Percentiles rank a stretch among this genome's conserved stretches.
Conservation (phyloP, 768 basidiomycete species). For the Lactifluus subvellereus region DNA sequence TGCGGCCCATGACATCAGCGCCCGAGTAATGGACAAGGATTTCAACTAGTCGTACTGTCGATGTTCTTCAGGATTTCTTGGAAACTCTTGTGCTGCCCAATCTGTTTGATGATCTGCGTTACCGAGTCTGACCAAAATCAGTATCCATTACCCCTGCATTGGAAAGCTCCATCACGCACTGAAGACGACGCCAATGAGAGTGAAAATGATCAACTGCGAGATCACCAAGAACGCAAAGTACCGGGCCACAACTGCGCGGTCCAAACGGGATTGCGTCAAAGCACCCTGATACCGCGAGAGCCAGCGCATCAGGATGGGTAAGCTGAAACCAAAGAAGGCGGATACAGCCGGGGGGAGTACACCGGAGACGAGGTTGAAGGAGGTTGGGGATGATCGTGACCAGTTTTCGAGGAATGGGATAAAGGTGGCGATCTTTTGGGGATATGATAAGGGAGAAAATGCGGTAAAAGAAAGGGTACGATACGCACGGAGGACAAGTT, state of each 20-base stretch:
- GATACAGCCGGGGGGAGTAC: slow-evolving; percentile 87
- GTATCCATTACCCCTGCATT: background rate
- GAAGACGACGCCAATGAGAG: slow-evolving; percentile 83
- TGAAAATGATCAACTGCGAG: slow-evolving; percentile 92
- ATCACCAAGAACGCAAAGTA: slow-evolving; percentile 94
- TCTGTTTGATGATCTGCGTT: slow-evolving; percentile 42
- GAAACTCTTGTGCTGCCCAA: slow-evolving; percentile 44
- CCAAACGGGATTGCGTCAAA: slow-evolving; percentile 69
- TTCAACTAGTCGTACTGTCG: slow-evolving; percentile 32
- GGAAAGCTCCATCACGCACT: slow-evolving; percentile 42
- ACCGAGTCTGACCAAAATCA: slow-evolving; percentile 29
- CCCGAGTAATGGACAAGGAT: background rate
- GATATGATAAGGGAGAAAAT: slow-evolving; percentile 15
- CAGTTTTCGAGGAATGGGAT: slow-evolving; percentile 74
- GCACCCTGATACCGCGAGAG: slow-evolving; percentile 65
- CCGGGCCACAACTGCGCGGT: slow-evolving; percentile 86
- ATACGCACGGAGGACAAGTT: slow-evolving; percentile 73
- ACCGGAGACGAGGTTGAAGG: slow-evolving; percentile 87
- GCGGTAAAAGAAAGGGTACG: slow-evolving; percentile 3
- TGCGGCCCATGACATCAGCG: slow-evolving; percentile 29
- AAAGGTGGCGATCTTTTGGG: slow-evolving; percentile 50
- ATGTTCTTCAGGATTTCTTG: slow-evolving; percentile 42
- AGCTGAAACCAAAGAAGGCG: slow-evolving; percentile 81
- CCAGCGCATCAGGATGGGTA: slow-evolving; percentile 89
- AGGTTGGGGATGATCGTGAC: slow-evolving; percentile 51